Evolutionary conservation across 176 grass and related monocot species (phyloP).

Genomic region (Oryza brachyantha): DNA sequence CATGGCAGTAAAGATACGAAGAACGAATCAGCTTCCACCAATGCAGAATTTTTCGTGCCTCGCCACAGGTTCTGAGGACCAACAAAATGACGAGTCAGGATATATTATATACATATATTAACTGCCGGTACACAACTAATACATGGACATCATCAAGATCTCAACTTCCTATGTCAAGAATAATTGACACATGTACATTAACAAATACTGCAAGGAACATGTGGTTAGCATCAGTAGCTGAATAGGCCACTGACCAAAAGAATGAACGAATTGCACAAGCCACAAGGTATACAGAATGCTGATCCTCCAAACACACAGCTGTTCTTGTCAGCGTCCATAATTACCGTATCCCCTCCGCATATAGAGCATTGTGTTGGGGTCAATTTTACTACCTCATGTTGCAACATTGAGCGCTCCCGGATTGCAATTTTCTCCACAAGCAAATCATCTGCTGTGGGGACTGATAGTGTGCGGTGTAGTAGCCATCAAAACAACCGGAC

Average conservation of each 20-base stretch:
- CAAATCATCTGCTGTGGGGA: constrained; percentile 75
- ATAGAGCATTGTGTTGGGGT: not conserved
- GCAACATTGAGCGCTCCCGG: constrained; percentile 55
- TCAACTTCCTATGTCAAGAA: constrained; percentile 23
- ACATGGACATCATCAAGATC: not conserved
- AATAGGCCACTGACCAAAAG: constrained; percentile 21
- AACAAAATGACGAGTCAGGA: not conserved
- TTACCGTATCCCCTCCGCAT: too few species aligned
- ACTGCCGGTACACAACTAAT: not conserved
- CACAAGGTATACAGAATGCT: not conserved
- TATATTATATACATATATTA: not conserved
- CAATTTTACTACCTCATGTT: constrained; percentile 39
- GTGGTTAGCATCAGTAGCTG: constrained; percentile 28
- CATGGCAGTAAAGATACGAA: not conserved
- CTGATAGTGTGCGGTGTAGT: constrained; percentile 69
- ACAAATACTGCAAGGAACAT: not conserved
- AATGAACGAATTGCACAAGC: constrained; percentile 19
- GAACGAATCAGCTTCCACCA: not conserved
- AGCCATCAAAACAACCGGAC: constrained; percentile 56
- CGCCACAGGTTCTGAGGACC: not conserved
- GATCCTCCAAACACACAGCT: not conserved
- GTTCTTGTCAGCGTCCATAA: not conserved
- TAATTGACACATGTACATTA: constrained; percentile 28
- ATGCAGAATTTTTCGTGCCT: not conserved
- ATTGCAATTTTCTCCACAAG: constrained; percentile 59